These are phyloP conservation scores for Hypoxylon sp. DNA, from an alignment of 2,329 filamentous ascomycete genomes.

Conservation along the genomic window DNA sequence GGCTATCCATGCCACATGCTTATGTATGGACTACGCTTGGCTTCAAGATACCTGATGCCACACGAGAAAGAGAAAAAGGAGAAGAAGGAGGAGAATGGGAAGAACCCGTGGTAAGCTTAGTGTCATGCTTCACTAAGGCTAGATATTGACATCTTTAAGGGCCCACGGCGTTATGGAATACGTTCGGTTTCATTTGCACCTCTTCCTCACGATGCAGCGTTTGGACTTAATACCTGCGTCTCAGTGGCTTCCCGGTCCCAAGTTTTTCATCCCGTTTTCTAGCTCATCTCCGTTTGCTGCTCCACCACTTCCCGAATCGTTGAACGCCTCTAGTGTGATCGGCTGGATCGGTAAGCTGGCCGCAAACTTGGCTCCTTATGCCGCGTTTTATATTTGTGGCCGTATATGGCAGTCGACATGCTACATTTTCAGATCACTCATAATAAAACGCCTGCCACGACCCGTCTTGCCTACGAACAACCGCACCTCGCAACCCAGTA, in stretches of 20 bases:
- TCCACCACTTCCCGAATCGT: slow-evolving; percentile 60
- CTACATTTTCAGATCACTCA: slow-evolving; percentile 56
- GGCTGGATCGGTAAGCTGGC: slow-evolving; percentile 61
- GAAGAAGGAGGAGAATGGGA: no score
- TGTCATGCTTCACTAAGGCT: slow-evolving; percentile 27
- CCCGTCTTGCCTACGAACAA: slow-evolving; percentile 39
- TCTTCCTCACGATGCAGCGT: slow-evolving; percentile 68
- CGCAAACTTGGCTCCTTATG: slow-evolving; percentile 63
- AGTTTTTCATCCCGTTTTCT: slow-evolving; percentile 70
- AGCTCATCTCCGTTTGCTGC: slow-evolving; percentile 64
- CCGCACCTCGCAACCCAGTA: slow-evolving; percentile 23
- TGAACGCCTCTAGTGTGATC: slow-evolving; percentile 58
- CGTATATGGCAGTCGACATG: slow-evolving; percentile 57
- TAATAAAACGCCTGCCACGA: slow-evolving; percentile 59
- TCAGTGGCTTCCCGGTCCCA: slow-evolving; percentile 61
- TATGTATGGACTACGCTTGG: slow-evolving; percentile 54
- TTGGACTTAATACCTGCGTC: slow-evolving; percentile 62
- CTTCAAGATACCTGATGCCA: slow-evolving; percentile 41
- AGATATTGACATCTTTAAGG: slow-evolving; percentile 43
- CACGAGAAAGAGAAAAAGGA: no score
- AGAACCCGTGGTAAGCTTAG: slow-evolving; percentile 48
- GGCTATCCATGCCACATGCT: slow-evolving; percentile 60
- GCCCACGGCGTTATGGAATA: slow-evolving; percentile 54
- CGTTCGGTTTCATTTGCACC: slow-evolving; percentile 65
- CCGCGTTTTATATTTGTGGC: slow-evolving; percentile 62